Base-by-base conservation (phyloP, 116 monocot genomes). In the Trichopus zeylanicus region DNA sequence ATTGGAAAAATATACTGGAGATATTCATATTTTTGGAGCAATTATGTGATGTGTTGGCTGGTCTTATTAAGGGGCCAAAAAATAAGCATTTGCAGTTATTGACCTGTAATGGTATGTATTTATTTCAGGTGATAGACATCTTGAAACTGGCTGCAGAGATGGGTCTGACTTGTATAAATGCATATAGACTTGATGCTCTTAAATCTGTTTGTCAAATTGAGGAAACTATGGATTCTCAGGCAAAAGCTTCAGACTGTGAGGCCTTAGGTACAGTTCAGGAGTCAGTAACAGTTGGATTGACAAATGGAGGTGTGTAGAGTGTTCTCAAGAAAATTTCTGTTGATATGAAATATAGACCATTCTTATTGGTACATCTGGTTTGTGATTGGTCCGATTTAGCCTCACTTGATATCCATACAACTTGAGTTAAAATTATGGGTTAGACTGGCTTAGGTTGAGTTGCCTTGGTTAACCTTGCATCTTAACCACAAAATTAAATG, bases 101-200 rank as follows among this genome's bases (percentile, higher is more conserved):
- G 49, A 21, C 19, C 24, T 49, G 49, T n/a, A 19, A 49, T 49
- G 26, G 0, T 16, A 3, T 53, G 4, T 22, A 13, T 28, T 26
- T 27, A 18, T 70, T 81, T 70, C 69, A 98, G 98, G 98, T 98
- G 64, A 88, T 88, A 73, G 82, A 77, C 52, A 81, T 98, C 37
- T 46, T 73, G 46, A 87, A 75, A 46, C 69, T 87, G 75, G 87
- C 85, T 64, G 61, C 74, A 30, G 98, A 98, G 75, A 98, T 98
- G 98, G 88, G 68, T 49, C 75, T 98, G 75, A 90, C 73, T 60
- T 98, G 82, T 65, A 85, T 98, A 70, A 74, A 62, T 51, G 85
- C 98, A 26, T 98, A 73, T 73, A 91, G 68, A 61, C 78, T 87
- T 57, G 91, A 98, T 73, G 91, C 91, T 56, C 82, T 91, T 34